Evolutionary conservation across 169 alveolate species (phyloP).

Genomic region (Theileria annulata): DNA sequence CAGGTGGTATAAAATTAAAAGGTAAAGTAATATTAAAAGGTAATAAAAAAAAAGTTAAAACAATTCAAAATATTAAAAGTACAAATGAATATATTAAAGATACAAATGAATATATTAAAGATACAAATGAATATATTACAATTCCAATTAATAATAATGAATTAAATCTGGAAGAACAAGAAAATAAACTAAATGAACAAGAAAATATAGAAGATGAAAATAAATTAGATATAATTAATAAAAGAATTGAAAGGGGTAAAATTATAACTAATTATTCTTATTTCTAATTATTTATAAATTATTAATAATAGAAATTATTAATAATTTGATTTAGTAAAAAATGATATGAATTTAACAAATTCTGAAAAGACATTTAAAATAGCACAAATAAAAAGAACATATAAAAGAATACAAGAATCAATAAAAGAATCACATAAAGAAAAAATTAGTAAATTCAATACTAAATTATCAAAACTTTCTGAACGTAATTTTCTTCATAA

Average conservation of each 20-base stretch:
- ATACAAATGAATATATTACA: background rate
- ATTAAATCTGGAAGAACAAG: background rate
- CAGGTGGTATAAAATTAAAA: conserved; percentile 53
- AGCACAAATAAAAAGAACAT: conserved; percentile 78
- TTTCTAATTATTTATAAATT: background rate
- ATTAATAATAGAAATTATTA: background rate
- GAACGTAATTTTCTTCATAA: conserved; percentile 71
- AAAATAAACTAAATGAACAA: background rate
- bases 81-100: background rate
- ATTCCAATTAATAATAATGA: background rate
- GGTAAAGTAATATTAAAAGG: conserved; percentile 44
- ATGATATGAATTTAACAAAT: conserved; percentile 50
- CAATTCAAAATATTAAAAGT: background rate
- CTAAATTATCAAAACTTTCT: conserved; percentile 81
- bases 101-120: background rate
- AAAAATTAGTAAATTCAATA: conserved; percentile 81
- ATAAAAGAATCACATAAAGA: conserved; percentile 84
- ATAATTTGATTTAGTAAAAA: conserved; percentile 44
- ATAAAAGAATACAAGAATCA: conserved; percentile 71
- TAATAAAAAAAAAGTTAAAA: conserved; percentile 26
- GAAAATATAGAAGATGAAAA: conserved; percentile 19
- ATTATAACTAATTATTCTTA: background rate
- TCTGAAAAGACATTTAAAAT: conserved; percentile 78
- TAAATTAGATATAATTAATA: conserved; percentile 27
- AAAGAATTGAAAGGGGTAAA: conserved; percentile 46